Base-by-base conservation (phyloP, 805 yeast genomes). In the Candida insectorum region DNA sequence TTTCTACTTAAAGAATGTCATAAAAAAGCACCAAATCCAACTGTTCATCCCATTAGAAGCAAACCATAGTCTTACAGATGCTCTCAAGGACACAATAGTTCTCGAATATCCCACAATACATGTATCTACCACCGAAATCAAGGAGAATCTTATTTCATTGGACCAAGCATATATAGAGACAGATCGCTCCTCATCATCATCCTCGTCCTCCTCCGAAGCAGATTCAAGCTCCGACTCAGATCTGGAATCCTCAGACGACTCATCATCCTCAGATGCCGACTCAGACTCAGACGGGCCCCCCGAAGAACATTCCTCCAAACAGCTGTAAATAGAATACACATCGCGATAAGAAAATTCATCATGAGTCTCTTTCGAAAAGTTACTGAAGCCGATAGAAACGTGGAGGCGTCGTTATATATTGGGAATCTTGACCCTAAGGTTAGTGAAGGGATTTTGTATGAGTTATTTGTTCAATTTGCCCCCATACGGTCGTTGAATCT, bases 351-450 rank as follows among this genome's bases (percentile, higher is more conserved):
- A 18, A 19, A 29, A 31, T 13, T 7, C 22, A 35, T 31, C 32
- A 18, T 52, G 14, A 52, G 43, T 36, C 54, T 62, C 17, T 61
- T 66, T 31, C 51, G 59, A 22, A 59, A 54, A 31, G 58, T 56
- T 2, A 37, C 43, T 8, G 77, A 71, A 21, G 40, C 61, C 5
- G 79, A 78, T 29, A 62, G 79, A 31, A 78, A 80, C 48, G 74
- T 71, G 32, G 78, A 76, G 25, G 75, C 78, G 2, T 73, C 94
- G 1, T 54, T 88, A 1, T 88, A 85, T 52, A 71, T 88, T 11
- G 96, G 97, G 1, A 86, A 88, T 45, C 59, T 93, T 4, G 96
- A 85, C 44, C 77, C 81, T 1, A 72, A 74, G 30, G 95, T 79
- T 4, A 77, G 79, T 1, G 95, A 85, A 47, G 60, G 69, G 2